A percentile compares a stretch with the other conserved stretches of the same genome.
Conservation (phyloP, 2,329 filamentous ascomycete species). For the Exserohilum turcica region DNA sequence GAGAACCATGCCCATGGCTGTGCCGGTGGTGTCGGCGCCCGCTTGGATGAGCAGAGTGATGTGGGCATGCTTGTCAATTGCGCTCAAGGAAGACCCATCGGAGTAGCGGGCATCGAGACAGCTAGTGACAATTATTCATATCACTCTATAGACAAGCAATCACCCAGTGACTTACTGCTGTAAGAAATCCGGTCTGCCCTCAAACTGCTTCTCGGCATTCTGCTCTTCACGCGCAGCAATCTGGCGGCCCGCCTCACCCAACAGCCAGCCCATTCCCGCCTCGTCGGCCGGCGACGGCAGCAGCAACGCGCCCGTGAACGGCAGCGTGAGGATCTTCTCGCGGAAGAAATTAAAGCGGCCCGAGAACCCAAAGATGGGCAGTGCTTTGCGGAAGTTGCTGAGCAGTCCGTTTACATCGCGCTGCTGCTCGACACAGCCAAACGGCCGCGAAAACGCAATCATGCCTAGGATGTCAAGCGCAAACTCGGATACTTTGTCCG, state of each 20-base stretch:
- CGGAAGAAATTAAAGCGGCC: conserved; percentile 45
- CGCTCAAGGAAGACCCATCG: conserved; percentile 36
- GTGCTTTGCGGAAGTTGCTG: conserved; percentile 45
- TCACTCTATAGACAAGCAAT: background rate
- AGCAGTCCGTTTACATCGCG: conserved; percentile 48
- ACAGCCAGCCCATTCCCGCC: conserved; percentile 47
- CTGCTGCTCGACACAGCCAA: conserved; percentile 49
- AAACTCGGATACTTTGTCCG: conserved; percentile 49
- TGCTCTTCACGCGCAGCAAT: conserved; percentile 37
- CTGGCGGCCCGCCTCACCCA: conserved; percentile 45
- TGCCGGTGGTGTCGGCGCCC: conserved; percentile 46
- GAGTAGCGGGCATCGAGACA: conserved; percentile 42
- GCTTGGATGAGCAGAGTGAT: conserved; percentile 48
- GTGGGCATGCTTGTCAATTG: conserved; percentile 44
- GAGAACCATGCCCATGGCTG: conserved; percentile 41
- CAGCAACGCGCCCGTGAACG: conserved; percentile 32
- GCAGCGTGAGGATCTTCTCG: conserved; percentile 37
- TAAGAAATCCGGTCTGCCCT: conserved; percentile 41
- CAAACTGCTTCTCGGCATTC: conserved; percentile 25
- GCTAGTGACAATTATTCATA: conserved; percentile 19
- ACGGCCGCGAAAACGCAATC: conserved; percentile 47
- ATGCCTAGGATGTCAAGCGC: conserved; percentile 52
- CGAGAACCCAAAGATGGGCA: conserved; percentile 48
- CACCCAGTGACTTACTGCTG: conserved; percentile 32
- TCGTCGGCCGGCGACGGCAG: conserved; percentile 39